Evolutionary conservation across 352 stramenopile genomes (phyloP).

Genomic region (Aphanomyces euteiches): DNA sequence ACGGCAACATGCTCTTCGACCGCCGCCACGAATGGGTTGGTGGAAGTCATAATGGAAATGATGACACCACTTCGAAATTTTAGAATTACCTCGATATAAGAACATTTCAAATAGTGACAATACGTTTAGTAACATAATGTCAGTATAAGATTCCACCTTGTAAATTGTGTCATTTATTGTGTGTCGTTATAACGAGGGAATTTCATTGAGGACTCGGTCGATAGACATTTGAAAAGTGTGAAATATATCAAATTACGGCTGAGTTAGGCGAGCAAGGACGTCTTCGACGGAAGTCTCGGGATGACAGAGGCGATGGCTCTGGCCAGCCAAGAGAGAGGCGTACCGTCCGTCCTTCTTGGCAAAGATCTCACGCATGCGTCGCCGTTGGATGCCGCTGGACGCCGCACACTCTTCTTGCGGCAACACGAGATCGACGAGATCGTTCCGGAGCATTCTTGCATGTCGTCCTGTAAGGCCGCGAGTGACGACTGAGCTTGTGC

Average conservation of each 20-base stretch:
- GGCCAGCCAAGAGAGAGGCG: constrained; percentile 8
- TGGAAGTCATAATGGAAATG: background rate
- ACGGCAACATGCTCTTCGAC: background rate
- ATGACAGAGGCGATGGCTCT: constrained; percentile 11
- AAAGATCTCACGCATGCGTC: constrained; percentile 26
- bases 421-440: constrained; percentile 13
- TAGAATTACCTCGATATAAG: constrained; percentile 6
- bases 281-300: background rate
- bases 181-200: no score
- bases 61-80: background rate
- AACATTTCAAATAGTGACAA: background rate
- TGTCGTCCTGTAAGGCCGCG: constrained; percentile 25
- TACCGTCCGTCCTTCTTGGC: background rate
- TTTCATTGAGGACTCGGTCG: no score
- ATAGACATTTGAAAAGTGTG: no score
- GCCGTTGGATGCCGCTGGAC: constrained; percentile 2
- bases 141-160: no score
- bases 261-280: constrained; percentile 4
- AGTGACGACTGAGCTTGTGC: background rate
- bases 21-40: constrained; percentile 6
- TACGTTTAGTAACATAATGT: no score
- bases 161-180: no score
- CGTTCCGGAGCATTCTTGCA: constrained; percentile 26
- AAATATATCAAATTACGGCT: background rate
- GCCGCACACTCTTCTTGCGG: constrained; percentile 18